Percentiles rank a stretch among this genome's conserved stretches.
Conservation (phyloP, 2,329 filamentous ascomycete genomes). For the Scedosporium dehoogii region DNA sequence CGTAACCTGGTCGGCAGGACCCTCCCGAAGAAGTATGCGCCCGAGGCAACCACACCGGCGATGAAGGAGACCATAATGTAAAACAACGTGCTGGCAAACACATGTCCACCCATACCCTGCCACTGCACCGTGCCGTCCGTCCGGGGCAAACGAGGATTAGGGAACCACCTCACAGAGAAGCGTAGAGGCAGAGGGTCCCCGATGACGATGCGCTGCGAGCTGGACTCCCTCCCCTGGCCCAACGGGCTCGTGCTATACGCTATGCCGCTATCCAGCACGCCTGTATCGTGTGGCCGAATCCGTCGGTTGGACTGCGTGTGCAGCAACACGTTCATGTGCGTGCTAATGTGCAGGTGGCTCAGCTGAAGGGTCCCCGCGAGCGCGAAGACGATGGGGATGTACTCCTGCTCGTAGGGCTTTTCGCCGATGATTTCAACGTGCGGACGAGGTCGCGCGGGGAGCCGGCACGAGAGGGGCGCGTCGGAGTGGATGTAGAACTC, state of each 20-base stretch:
- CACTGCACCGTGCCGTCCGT: conserved; percentile 56
- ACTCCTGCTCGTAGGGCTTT: conserved; percentile 41
- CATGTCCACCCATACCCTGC: conserved; percentile 54
- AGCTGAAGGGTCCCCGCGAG: conserved; percentile 81
- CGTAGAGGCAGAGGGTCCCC: conserved; percentile 72
- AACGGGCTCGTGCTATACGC: conserved; percentile 77
- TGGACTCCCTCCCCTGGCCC: not conserved
- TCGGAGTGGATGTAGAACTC: conserved; percentile 98
- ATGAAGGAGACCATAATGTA: conserved; percentile 50
- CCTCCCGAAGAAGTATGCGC: conserved; percentile 51
- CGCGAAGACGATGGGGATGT: conserved; percentile 80
- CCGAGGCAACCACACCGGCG: conserved; percentile 42
- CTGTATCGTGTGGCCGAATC: conserved; percentile 54
- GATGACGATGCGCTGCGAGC: conserved; percentile 52
- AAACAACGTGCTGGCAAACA: conserved; percentile 54
- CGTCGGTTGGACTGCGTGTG: conserved; percentile 59
- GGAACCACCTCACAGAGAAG: conserved; percentile 83
- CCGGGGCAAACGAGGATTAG: conserved; percentile 58
- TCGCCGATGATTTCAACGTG: conserved; percentile 46
- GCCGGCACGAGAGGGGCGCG: conserved; percentile 81
- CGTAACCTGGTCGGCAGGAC: conserved; percentile 44
- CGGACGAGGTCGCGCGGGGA: conserved; percentile 63
- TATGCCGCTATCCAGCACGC: conserved; percentile 76
- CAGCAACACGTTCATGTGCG: conserved; percentile 79
- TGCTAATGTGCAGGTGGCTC: conserved; percentile 83